Conservation (phyloP, 495 filamentous ascomycete genomes). For the Wilcoxina mikolae region DNA sequence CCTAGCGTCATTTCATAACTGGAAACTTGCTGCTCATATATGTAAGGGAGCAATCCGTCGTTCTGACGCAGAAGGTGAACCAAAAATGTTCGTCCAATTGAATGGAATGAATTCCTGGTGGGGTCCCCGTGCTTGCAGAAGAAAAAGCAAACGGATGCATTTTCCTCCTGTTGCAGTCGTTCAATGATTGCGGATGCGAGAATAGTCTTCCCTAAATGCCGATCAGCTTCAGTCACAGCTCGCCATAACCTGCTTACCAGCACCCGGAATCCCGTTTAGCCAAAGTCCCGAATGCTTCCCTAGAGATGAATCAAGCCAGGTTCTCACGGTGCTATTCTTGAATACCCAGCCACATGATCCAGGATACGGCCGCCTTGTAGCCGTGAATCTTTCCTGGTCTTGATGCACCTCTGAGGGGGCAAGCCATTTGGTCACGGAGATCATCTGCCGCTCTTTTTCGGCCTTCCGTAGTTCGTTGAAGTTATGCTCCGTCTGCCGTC, state of each 20-base stretch:
- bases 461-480: constrained; percentile 8
- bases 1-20: constrained; percentile 27
- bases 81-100: constrained; percentile 30
- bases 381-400: constrained; percentile 27
- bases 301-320: constrained; percentile 26
- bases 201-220: constrained; percentile 33
- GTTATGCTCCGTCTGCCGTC: constrained; percentile 5
- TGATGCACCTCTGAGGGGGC: constrained; percentile 21
- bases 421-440: constrained; percentile 29
- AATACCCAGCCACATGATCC: constrained; percentile 31
- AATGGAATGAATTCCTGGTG: constrained; percentile 26
- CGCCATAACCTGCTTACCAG: constrained; percentile 24
- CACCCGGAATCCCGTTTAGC: constrained; percentile 35
- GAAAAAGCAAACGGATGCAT: constrained; percentile 29
- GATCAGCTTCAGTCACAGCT: not conserved
- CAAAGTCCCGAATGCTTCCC: constrained; percentile 21
- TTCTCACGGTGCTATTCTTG: constrained; percentile 17
- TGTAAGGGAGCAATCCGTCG: constrained; percentile 25
- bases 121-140: constrained; percentile 33
- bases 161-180: constrained; percentile 14
- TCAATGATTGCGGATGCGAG: constrained; percentile 32
- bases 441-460: constrained; percentile 15
- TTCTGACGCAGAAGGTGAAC: constrained; percentile 31
- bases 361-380: constrained; percentile 22
- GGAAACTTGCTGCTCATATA: constrained; percentile 26